Evolutionary conservation across 257 asterid genomes (phyloP), one percentile per base, ranked within the genome.

Genomic region (Linaria vulgaris): DNA sequence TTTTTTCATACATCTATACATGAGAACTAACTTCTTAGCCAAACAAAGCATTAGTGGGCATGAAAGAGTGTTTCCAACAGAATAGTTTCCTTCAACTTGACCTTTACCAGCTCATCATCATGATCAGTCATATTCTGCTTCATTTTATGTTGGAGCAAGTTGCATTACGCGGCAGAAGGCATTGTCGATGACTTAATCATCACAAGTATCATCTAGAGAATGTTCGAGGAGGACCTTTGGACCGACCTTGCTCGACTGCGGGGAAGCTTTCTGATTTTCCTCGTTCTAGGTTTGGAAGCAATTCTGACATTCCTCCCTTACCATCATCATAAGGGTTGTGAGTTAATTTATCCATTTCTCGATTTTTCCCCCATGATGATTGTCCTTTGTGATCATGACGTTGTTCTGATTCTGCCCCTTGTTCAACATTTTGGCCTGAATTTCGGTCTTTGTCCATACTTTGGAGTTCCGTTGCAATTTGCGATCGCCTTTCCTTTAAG

Each of bases 401-500:
- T 66, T 65, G 67, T 41, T 75, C 85, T 5, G 70, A 70, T 54
- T 70, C 83, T 62, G 71, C 68, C 31, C 76, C 72, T 59, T 51
- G 80, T 55, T 73, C 90, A 8, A 44, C 60, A 69, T 66, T 72
- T 63, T 69, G 80, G 68, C 69, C 21, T 31, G 80, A 55, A 56
- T 61, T 75, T 57, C 75, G 78, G 27, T 72, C 73, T 76, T 73
- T 88, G 69, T 91, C 92, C 64, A 81, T 47, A 76, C 64, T 70
- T 58, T 82, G 91, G 68, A 82, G 79, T 78, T 92, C 98, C 44
- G 70, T 69, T 43, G 94, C 79, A 38, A 82, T 88, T 64, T 83
- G 95, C 5, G 94, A 57, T 15, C 95, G 90, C 12, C 90, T 84
- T 74, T 92, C 97, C 79, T 92, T 92, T 72, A 92, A 83, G 89